phyloP scores from a whole-genome alignment of 768 basidiomycete genomes.

The Naganishia kalamii region DNA sequence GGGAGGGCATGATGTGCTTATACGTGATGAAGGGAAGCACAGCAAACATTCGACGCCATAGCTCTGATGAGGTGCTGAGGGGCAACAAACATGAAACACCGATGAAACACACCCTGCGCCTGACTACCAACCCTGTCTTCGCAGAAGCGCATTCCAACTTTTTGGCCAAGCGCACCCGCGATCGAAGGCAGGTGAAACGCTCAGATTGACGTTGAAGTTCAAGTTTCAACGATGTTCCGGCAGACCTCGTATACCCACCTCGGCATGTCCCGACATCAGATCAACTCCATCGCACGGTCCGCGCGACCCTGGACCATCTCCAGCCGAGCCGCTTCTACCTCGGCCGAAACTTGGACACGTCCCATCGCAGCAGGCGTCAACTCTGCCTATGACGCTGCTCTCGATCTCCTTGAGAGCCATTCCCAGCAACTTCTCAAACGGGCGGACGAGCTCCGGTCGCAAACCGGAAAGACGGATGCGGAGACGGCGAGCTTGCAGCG shows the following conservation, averaged over 20 bases:
- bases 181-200: too few species aligned
- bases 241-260: too few species aligned
- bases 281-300: not conserved
- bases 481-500: constrained; percentile 50
- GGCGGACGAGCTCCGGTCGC: constrained; percentile 48
- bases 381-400: constrained; percentile 69
- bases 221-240: too few species aligned
- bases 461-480: constrained; percentile 32
- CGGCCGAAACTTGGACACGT: constrained; percentile 31
- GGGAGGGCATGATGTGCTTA: too few species aligned
- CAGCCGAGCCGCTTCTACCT: constrained; percentile 24
- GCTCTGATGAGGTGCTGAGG: too few species aligned
- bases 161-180: too few species aligned
- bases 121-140: not conserved
- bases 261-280: constrained; percentile 2
- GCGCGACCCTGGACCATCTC: constrained; percentile 1
- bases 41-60: too few species aligned
- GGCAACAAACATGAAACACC: too few species aligned
- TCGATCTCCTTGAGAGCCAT: constrained; percentile 64
- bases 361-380: constrained; percentile 32
- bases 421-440: constrained; percentile 53
- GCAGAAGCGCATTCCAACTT: too few species aligned
- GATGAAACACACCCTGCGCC: not conserved
- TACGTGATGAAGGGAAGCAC: too few species aligned
- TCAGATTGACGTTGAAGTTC: too few species aligned